Base-by-base conservation (phyloP, 257 asterid species). In the Scutellaria baicalensis region DNA sequence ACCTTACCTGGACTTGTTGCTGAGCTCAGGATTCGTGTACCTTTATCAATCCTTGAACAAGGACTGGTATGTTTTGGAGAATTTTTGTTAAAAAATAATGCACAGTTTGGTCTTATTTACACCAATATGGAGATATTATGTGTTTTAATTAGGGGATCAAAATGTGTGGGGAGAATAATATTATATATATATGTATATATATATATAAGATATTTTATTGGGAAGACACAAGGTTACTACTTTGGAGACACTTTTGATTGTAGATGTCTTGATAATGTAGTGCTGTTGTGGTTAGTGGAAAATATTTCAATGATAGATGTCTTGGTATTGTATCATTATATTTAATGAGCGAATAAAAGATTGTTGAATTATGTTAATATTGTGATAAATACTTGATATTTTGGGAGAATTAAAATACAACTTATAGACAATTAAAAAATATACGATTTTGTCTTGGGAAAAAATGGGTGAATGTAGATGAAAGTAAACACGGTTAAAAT, bases 1-100 rank as follows among this genome's bases (percentile, higher is more conserved):
- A 87, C 91, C 38, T 75, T 93, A 81, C 99, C 99, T 1, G 95
- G 85, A 71, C 87, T 93, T 76, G 88, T 85, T 75, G 48, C 93
- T 44, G 96, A 86, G 71, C 95, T 91, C 62, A 86, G 95, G 82
- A 75, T 93, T 78, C 88, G 93, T 14, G 76, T 79, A 72, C 95
- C 99, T 33, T 56, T 89, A 75, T 91, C 99, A 62, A 79, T 68
- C 61, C 80, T 93, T 70, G 99, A 93, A 82, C 83, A 78, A 74
- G 95, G 91, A 81, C 60, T 93, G 88, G 99, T 93, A 86, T 59
- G 81, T 50, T 71, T 48, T 59, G 58, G 6, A 35, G 44, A 40
- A 60, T 59, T 45, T 66, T 13, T 9, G 48, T 35, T 45, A 17
- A 6, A 40, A 61, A 33, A 13, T 36, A 59, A 35, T 31, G 5